Conservation (phyloP, 2,329 filamentous ascomycete species). For the Aspergillus luchuensis region DNA sequence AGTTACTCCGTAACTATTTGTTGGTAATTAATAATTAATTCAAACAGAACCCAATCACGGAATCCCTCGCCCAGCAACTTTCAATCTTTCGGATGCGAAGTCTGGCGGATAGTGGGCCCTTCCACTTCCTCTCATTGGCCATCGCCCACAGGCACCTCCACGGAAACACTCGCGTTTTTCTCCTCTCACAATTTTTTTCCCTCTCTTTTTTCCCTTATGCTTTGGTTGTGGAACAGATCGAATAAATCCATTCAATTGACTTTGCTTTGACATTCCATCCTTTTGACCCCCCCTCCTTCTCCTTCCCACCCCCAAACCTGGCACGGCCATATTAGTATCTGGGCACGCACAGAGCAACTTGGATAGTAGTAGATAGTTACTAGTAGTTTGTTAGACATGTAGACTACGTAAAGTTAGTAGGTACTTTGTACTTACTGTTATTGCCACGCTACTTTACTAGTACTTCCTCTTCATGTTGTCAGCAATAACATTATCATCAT, state of each 20-base stretch:
- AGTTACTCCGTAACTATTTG: too few species aligned
- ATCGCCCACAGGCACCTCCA: neutral
- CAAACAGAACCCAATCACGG: neutral
- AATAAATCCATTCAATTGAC: neutral
- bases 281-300: too few species aligned
- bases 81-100: conserved; percentile 8
- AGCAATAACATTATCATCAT: too few species aligned
- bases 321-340: too few species aligned
- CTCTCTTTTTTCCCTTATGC: too few species aligned
- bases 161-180: neutral
- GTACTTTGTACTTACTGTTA: neutral
- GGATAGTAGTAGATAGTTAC: too few species aligned
- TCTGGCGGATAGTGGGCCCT: conserved; percentile 10
- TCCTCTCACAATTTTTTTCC: neutral
- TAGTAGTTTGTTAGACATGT: too few species aligned
- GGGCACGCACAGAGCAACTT: too few species aligned
- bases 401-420: too few species aligned
- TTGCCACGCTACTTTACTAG: neutral
- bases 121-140: neutral
- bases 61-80: neutral
- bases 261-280: neutral
- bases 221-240: neutral
- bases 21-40: neutral
- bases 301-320: too few species aligned
- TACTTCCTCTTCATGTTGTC: too few species aligned